Percentiles rank a stretch among this genome's conserved stretches.
These are phyloP conservation scores for Colletotrichum lupini DNA, from an alignment of 2,329 filamentous ascomycete genomes.

Conservation along the genomic window DNA sequence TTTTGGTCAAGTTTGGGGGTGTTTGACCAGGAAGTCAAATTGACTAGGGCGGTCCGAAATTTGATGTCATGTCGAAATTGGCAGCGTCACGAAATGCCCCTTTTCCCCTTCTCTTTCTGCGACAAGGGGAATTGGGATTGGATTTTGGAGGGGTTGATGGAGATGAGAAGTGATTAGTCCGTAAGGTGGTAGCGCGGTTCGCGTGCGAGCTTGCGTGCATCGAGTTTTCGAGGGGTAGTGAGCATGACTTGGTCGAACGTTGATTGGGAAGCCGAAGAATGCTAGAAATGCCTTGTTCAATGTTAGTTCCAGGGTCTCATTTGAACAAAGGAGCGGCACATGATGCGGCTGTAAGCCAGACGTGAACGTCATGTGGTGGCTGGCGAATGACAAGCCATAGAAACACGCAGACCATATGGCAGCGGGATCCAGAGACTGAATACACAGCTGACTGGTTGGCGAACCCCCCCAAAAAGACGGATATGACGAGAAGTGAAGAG, in stretches of 20 bases:
- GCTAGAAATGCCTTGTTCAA: not conserved
- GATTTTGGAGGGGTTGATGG: slow-evolving; percentile 17
- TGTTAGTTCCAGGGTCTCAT: slow-evolving; percentile 16
- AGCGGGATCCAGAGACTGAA: not conserved
- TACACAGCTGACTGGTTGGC: slow-evolving; percentile 13
- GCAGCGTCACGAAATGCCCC: slow-evolving; percentile 21
- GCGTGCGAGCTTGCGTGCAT: not conserved
- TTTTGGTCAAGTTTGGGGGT: slow-evolving; percentile 30
- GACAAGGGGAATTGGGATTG: not conserved
- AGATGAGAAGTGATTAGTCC: slow-evolving; percentile 18
- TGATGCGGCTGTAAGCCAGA: slow-evolving; percentile 29
- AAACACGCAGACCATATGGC: not conserved
- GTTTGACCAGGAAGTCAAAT: slow-evolving; percentile 36
- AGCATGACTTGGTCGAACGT: not conserved
- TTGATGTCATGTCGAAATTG: slow-evolving; percentile 34
- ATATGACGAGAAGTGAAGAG: slow-evolving; percentile 1
- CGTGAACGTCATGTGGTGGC: slow-evolving; percentile 32
- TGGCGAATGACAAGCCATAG: slow-evolving; percentile 22
- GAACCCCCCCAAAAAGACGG: not conserved
- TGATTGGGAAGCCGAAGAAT: not conserved
- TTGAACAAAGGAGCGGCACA: slow-evolving; percentile 28
- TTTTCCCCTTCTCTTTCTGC: not conserved
- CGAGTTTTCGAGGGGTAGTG: not conserved
- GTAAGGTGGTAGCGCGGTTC: not conserved
- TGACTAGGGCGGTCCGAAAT: slow-evolving; percentile 34